Base-by-base conservation (phyloP, 352 stramenopile genomes). In the Pythium chondricola region DNA sequence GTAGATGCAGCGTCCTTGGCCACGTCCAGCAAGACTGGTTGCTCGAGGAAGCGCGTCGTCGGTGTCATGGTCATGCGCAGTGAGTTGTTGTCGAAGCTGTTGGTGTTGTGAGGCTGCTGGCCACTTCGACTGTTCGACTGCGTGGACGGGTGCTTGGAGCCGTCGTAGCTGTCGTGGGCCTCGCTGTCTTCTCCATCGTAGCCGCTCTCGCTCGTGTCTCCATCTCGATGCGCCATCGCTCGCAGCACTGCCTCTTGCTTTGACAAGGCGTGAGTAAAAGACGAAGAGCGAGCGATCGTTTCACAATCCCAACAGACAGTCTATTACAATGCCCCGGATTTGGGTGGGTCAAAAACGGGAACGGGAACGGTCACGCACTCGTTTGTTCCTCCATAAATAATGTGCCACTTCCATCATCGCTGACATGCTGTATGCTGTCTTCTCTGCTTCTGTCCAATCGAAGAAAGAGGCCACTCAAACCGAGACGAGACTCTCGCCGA, bases 21-120 rank as follows among this genome's bases (percentile, higher is more conserved):
- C 26, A 69, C 48, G 22, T 77, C 54, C n/a, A 85, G 63, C 21
- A 79, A 58, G 35, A 61, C 50, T 6, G 65, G 63, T 30, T 74
- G 71, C 20, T 86, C 69, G 42, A 76, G 55, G 26, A 78, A 79
- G 30, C 70, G 64, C 32, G 68, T 64, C n/a, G 65, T 71, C 14
- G 72, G 60, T 0, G 66, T 86, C 64, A 84, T 71, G 20, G 69
- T 77, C 51, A 86, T 61, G 14, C 27, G 18, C 9, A 64, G 27
- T 4, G 56, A 64, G 25, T 46, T 40, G 37, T 13, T 11, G 18
- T 52, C 45, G 18, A 35, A 16, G 16, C n/a, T 43, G 29, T 13
- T 13, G 29, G 7, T 33, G 29, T 13, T 13, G 29, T 33, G 29
- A 30, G 10, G 4, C 17, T 46, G 13, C 26, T 46, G 25, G 26